Conservation (phyloP, 2,329 filamentous ascomycete species). For the Cladosporium phlei region DNA sequence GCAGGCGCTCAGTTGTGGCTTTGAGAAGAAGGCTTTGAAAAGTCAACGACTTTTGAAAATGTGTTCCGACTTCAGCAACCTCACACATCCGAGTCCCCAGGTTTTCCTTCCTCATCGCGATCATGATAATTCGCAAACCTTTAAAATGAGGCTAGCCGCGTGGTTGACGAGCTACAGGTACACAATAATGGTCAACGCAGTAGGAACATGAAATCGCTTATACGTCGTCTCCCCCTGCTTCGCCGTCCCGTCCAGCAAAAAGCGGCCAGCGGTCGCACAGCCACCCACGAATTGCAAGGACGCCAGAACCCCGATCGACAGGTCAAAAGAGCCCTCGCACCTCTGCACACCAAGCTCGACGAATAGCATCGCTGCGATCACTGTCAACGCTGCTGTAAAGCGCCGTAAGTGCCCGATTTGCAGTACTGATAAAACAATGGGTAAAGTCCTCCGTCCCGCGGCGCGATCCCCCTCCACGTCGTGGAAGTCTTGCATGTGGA, state of each 20-base stretch:
- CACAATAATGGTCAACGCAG: background rate
- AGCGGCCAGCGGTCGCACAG: background rate
- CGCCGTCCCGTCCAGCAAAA: background rate
- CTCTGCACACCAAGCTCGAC: background rate
- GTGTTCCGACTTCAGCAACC: too few species aligned
- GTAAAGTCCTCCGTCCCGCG: background rate
- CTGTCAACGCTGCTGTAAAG: background rate
- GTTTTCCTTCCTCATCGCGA: too few species aligned
- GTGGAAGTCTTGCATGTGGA: slow-evolving; percentile 1
- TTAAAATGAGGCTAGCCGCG: too few species aligned
- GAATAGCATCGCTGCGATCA: background rate
- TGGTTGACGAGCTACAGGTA: background rate
- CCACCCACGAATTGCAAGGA: background rate
- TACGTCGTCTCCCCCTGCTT: background rate
- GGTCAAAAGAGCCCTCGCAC: background rate
- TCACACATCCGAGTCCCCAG: too few species aligned
- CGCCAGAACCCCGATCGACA: background rate
- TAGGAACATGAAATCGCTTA: background rate
- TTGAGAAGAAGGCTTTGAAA: too few species aligned
- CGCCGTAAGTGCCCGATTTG: background rate
- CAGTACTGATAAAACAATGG: background rate
- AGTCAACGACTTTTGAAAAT: too few species aligned
- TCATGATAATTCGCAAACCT: too few species aligned
- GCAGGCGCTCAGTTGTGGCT: too few species aligned
- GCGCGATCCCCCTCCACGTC: background rate